Base-by-base conservation (phyloP, 805 yeast species). In the Clavispora carvajalis region DNA sequence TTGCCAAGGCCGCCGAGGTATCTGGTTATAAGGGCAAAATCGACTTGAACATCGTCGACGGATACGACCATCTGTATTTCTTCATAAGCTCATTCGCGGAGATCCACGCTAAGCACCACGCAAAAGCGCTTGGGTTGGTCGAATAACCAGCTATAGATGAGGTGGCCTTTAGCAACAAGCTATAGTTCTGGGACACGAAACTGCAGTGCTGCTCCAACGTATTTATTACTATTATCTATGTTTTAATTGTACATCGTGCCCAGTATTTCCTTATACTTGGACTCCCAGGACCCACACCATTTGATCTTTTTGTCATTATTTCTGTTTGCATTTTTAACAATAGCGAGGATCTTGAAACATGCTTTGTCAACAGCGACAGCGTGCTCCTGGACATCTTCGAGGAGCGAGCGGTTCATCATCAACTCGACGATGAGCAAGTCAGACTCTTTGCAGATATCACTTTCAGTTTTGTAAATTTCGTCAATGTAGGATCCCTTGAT, bases 21-120 rank as follows among this genome's bases (percentile, higher is more conserved):
- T 67, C 85, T 1, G 60, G 63, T 6, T 82, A 82, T 62, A 75
- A 74, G 43, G 85, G 79, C 4, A 71, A 76, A 40, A 72, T 91
- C 43, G 67, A 76, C 22, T 60, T 85, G 36, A 65, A 77, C 22
- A 53, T 78, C 25, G 95, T 77, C 15, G 89, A 85, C 1, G 96
- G 90, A 4, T 91, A 80, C 57, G 97, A 93, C 56, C 99, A 91
- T 59, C 82, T 90, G 36, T 91, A 90, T 69, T 93, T 76, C 63
- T 91, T 89, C 60, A 74, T 91, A 41, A 74, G 90, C 38, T 64
- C 86, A 0, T 90, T 89, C 62, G 83, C 83, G 10, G 82, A 76
- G 41, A 85, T 80, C 25, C 98, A 93, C 60, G 86, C 95, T 26
- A 78, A 75, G 45, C 91, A 82, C 60, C 97, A 93, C 55, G 95